Evolutionary conservation across 768 basidiomycete genomes (phyloP), one percentile per base, ranked within the genome.

Genomic region (Lactifluus volemus): DNA sequence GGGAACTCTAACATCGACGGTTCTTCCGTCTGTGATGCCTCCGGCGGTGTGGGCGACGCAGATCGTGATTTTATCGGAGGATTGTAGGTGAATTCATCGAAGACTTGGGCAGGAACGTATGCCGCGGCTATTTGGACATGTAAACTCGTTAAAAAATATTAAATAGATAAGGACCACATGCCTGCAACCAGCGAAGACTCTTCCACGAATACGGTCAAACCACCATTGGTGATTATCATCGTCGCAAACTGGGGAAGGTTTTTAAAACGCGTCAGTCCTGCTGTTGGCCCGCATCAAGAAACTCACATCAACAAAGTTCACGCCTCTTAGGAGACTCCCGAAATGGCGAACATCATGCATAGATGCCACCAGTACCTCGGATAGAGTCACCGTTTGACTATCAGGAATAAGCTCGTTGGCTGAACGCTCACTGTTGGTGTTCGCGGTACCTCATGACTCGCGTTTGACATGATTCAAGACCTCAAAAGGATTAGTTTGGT

Each of bases 321-420:
- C 84, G 8, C 92, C 90, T 63, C 89, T 83, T 29, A 98, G 76
- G 19, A 97, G 77, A 17, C 84, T 77, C 9, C 86, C 77, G 57
- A 97, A 84, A 67, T 89, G 87, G 55, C 91, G 82, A 51, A 97
- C 84, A 73, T 96, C 93, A 65, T 86, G 81, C 0, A 88, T 79
- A 45, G 86, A 87, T 5, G 86, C 84, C 55, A 78, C 80, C 47
- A 92, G 74, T n/a, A 90, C 80, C 78, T 81, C 57, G 49, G 36
- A 44, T 49, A 19, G 21, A 42, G 39, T 41, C 29, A 47, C n/a
- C 9, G 8, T 53, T n/a, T 36, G 51, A 45, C 21, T 6, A 29
- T 6, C 47, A 44, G 38, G 30, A 41, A 29, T 9, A 42, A 2
- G 17, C 5, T 10, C 19, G 21, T 44, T 38, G 29, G n/a, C 25